A percentile compares a stretch with the other conserved stretches of the same genome.
Conservation (phyloP, 352 stramenopile genomes). For the Blastocystis sp. region DNA sequence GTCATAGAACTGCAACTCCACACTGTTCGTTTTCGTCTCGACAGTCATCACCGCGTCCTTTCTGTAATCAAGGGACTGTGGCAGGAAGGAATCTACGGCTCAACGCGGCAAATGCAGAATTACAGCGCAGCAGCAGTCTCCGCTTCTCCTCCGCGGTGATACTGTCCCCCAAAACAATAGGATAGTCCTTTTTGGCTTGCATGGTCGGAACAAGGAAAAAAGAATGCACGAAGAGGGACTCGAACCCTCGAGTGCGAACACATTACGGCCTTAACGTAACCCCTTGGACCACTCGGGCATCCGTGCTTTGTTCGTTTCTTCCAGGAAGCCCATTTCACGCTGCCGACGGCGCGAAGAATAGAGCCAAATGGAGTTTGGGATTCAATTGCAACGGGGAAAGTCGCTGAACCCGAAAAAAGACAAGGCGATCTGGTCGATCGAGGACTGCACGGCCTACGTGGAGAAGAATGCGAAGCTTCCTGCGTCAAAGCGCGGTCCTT, state of each 20-base stretch:
- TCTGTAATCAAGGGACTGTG: neutral
- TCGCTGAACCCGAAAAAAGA: neutral
- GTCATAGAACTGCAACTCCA: neutral
- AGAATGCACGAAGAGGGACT: neutral
- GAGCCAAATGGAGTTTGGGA: slow-evolving; percentile 19
- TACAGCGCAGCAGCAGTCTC: slow-evolving; percentile 25
- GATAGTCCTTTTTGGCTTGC: neutral
- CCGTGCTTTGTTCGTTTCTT: neutral
- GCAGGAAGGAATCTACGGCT: slow-evolving; percentile 25
- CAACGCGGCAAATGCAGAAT: neutral
- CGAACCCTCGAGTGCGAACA: neutral
- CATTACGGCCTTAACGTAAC: neutral
- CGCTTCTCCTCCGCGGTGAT: slow-evolving; percentile 14
- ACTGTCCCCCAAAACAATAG: slow-evolving; percentile 17
- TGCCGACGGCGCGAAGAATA: neutral
- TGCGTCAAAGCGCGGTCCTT: neutral
- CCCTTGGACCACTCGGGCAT: neutral
- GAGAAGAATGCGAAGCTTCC: neutral
- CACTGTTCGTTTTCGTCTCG: neutral
- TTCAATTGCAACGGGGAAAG: neutral
- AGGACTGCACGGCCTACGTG: slow-evolving; percentile 16
- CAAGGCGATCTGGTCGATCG: slow-evolving; percentile 2
- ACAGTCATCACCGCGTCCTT: neutral
- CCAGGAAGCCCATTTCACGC: neutral
- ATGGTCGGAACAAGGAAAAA: neutral